A percentile compares a stretch with the other conserved stretches of the same genome.
These are phyloP conservation scores for Sphaerostilbella broomeana DNA, from an alignment of 2,329 filamentous ascomycete genomes.

Conservation along the genomic window DNA sequence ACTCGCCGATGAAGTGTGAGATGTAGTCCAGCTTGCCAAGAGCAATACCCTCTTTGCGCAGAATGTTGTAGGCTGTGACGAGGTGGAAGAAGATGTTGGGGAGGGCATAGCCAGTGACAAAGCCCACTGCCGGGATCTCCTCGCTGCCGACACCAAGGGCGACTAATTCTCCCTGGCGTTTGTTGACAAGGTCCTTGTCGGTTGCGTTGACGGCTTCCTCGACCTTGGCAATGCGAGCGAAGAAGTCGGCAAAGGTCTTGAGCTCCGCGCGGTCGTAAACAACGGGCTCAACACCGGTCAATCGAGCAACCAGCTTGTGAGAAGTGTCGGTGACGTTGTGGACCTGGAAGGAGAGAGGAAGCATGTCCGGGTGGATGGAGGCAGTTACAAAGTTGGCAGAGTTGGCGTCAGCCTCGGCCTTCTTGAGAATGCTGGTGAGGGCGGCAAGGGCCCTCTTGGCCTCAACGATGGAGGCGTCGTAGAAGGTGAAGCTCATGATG, in stretches of 20 bases:
- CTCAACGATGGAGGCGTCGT: slow-evolving; percentile 32
- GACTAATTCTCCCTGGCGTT: slow-evolving; percentile 23
- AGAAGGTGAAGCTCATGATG: slow-evolving; percentile 36
- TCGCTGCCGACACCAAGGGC: slow-evolving; percentile 24
- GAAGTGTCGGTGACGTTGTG: slow-evolving; percentile 24
- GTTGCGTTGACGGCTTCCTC: slow-evolving; percentile 26
- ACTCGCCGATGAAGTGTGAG: slow-evolving; percentile 24
- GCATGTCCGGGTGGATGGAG: slow-evolving; percentile 37
- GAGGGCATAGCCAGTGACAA: slow-evolving; percentile 41
- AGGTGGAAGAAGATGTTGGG: slow-evolving; percentile 62
- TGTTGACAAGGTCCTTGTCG: slow-evolving; percentile 29
- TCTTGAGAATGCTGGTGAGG: slow-evolving; percentile 30
- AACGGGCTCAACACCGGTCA: slow-evolving; percentile 26
- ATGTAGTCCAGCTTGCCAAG: slow-evolving; percentile 57
- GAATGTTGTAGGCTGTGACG: slow-evolving; percentile 51
- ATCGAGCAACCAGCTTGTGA: slow-evolving; percentile 28
- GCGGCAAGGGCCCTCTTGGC: slow-evolving; percentile 27
- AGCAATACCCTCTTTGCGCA: slow-evolving; percentile 53
- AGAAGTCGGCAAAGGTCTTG: slow-evolving; percentile 29
- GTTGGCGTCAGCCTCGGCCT: slow-evolving; percentile 29
- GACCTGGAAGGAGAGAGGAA: slow-evolving; percentile 37
- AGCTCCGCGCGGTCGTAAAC: slow-evolving; percentile 23
- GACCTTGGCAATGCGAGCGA: slow-evolving; percentile 27
- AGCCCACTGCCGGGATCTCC: slow-evolving; percentile 29
- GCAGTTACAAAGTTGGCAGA: slow-evolving; percentile 26